phyloP scores from a whole-genome alignment of 345 rosid species.

The Gossypium bickii region DNA sequence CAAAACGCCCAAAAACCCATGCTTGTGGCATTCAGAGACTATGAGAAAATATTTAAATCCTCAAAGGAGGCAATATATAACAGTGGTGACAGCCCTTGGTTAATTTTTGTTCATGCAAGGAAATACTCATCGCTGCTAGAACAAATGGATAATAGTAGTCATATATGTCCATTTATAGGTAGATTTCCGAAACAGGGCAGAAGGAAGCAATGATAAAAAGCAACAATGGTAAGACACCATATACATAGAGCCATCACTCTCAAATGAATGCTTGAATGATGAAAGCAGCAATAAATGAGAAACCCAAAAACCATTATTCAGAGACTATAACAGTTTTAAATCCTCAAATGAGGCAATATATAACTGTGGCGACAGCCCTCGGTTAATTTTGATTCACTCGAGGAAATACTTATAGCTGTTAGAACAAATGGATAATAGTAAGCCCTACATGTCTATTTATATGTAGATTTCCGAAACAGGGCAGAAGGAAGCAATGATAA shows the following conservation, averaged over 20 bases:
- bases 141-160: not conserved
- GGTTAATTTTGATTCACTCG: not conserved
- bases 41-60: not conserved
- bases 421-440: not conserved
- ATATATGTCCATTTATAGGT: not conserved
- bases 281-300: not conserved
- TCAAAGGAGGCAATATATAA: not conserved
- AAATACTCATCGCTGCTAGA: not conserved
- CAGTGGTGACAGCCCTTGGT: not conserved
- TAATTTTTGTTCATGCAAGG: not conserved
- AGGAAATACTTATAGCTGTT: not conserved
- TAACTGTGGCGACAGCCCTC: not conserved
- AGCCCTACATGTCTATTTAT: not conserved
- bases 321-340: not conserved
- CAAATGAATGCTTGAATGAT: not conserved
- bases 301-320: not conserved
- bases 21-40: not conserved
- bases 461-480: not conserved
- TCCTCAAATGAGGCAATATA: not conserved
- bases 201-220: not conserved
- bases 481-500: not conserved
- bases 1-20: not conserved
- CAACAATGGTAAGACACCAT: not conserved
- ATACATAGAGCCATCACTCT: not conserved
- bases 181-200: not conserved